These are phyloP conservation scores for Moricandia moricandioides DNA, from an alignment of 345 rosid species.

Conservation along the genomic window DNA sequence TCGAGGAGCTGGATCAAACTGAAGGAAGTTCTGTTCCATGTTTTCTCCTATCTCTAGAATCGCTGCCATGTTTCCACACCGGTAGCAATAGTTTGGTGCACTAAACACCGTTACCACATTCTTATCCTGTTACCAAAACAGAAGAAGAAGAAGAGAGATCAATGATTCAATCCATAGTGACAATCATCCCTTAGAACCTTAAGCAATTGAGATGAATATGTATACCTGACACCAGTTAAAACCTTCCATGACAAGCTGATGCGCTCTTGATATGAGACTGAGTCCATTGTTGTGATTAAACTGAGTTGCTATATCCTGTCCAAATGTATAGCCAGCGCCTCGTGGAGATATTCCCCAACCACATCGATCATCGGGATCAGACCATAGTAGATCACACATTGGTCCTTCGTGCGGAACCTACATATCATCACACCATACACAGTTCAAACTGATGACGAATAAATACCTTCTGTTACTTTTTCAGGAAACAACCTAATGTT, in stretches of 20 bases:
- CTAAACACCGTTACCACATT: conserved; percentile 82
- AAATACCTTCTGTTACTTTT: not conserved
- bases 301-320: conserved; percentile 66
- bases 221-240: conserved; percentile 82
- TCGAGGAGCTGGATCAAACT: conserved; percentile 89
- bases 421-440: conserved; percentile 24
- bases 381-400: conserved; percentile 87
- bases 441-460: conserved; percentile 1
- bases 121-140: conserved; percentile 49
- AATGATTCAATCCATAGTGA: not conserved
- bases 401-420: conserved; percentile 89
- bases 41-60: conserved; percentile 82
- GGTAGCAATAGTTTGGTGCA: conserved; percentile 80
- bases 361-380: conserved; percentile 48
- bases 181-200: not conserved
- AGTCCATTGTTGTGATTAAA: conserved; percentile 83
- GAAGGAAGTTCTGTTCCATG: conserved; percentile 82
- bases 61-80: conserved; percentile 88
- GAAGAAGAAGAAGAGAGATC: not conserved
- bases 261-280: conserved; percentile 75
- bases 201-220: conserved; percentile 11
- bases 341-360: conserved; percentile 48
- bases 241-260: conserved; percentile 92
- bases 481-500: not conserved
- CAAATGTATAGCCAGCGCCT: conserved; percentile 45